Evolutionary conservation across 164 flowering plant genomes (phyloP).

Genomic region (Paratinospora sagittata): DNA sequence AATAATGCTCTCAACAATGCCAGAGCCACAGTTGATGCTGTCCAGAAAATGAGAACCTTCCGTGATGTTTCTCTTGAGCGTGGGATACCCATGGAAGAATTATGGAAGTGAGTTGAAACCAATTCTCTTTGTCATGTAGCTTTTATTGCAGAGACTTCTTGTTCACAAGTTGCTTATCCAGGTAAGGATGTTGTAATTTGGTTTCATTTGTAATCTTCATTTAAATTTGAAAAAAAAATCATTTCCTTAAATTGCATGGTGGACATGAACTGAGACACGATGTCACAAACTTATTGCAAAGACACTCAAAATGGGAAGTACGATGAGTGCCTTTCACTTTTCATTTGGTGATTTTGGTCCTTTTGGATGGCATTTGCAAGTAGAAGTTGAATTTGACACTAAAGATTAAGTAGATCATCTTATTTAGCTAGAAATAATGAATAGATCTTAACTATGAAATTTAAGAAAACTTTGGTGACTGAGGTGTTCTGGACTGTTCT

Average conservation of each 20-base stretch:
- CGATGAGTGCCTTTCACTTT: not conserved
- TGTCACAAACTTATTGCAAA: too few relatives aligned
- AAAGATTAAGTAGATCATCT: not conserved
- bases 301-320: too few relatives aligned
- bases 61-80: conserved; percentile 73
- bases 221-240: not conserved
- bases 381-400: not conserved
- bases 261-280: not conserved
- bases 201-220: conserved; percentile 10
- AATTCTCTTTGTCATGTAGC: not conserved
- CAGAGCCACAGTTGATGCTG: conserved; percentile 78
- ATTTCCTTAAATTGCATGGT: not conserved
- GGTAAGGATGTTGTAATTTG: conserved; percentile 16
- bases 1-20: conserved; percentile 94
- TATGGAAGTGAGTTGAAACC: conserved; percentile 62
- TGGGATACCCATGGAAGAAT: conserved; percentile 95
- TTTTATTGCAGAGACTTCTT: conserved; percentile 2
- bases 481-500: too few relatives aligned
- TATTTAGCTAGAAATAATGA: not conserved
- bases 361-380: not conserved
- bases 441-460: not conserved
- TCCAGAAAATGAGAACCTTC: conserved; percentile 75
- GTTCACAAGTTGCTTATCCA: not conserved
- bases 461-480: too few relatives aligned
- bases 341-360: not conserved